Base-by-base conservation (phyloP, 176 grass and related monocot genomes). In the Paspalum notatum region DNA sequence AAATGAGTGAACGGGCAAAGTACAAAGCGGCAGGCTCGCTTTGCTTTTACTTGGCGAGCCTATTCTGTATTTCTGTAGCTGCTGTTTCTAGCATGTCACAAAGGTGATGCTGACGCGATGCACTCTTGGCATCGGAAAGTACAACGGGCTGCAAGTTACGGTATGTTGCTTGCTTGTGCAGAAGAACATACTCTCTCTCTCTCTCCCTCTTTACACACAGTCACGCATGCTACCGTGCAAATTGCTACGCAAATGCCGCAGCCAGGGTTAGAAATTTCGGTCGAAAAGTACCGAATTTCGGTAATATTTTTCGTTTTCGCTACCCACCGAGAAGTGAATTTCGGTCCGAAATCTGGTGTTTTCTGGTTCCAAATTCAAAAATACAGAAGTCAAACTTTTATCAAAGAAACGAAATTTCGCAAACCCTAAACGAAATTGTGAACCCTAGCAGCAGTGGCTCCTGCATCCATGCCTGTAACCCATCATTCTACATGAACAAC, bases 51-150 rank as follows among this genome's bases (percentile, higher is more conserved):
- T 20, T 26, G 13, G 5, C 2, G 39, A 43, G 44, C 4, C 20
- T 40, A 51, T 37, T 1, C 3, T 3, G 38, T 15, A 54, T 3
- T n/a, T n/a, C 54, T 15, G 54, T 3, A 16, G 51, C 49, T 74
- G n/a, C 55, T 61, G 17, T 61, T 9, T 44, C 18, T 68, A 68
- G 77, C 49, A 80, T 79, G 48, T 4, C 77, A 12, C 9, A 58
- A 24, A 58, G 22, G n/a, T n/a, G 21, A n/a, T 17, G 22, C 20
- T 43, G 49, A 42, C 26, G 37, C 4, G 8, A 16, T 25, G 20
- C 27, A 41, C 21, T 10, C 17, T 37, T 12, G 43, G 45, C 26
- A 50, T 42, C 22, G 20, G 37, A 22, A 49, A 38, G 53, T 53
- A 24, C 16, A 25, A 22, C 25, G 4, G 12, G 6, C n/a, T 55